A percentile compares a stretch with the other conserved stretches of the same genome.
phyloP scores from a whole-genome alignment of 768 basidiomycete species.

The Termitomyces titanicus region DNA sequence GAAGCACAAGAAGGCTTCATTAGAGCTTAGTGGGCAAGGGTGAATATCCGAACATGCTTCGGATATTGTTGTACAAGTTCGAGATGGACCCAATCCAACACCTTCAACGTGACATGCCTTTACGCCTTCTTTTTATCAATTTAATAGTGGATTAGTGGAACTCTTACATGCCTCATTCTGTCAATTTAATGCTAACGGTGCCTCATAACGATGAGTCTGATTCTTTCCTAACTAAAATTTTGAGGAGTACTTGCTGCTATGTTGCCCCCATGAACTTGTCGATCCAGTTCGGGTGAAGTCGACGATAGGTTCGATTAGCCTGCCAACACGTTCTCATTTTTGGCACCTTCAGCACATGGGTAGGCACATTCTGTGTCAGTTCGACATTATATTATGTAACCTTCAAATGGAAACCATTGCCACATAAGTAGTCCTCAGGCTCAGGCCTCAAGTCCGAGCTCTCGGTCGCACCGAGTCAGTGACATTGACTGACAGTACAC shows the following conservation, averaged over 20 bases:
- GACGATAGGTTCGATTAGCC: no score
- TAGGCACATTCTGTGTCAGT: background rate
- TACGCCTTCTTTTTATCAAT: background rate
- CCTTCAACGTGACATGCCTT: background rate
- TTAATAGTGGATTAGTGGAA: background rate
- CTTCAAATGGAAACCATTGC: background rate
- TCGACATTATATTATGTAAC: no score
- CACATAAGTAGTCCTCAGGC: background rate
- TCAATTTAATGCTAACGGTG: background rate
- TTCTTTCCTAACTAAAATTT: background rate
- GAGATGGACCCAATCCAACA: background rate
- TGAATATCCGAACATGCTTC: conserved; percentile 13
- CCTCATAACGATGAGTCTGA: background rate
- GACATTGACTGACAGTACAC: background rate
- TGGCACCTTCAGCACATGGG: background rate
- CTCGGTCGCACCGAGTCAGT: no score
- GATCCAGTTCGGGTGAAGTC: background rate
- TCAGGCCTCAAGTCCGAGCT: no score
- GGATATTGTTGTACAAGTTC: background rate
- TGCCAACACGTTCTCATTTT: no score
- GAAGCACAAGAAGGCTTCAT: conserved; percentile 67
- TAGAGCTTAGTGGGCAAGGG: conserved; percentile 20
- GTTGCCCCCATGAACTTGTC: background rate
- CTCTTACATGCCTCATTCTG: background rate
- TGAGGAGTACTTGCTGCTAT: background rate